Percentiles rank a stretch among this genome's conserved stretches.
Conservation (phyloP, 148 eudicot genomes). For the Rhododendron kiyosumense region DNA sequence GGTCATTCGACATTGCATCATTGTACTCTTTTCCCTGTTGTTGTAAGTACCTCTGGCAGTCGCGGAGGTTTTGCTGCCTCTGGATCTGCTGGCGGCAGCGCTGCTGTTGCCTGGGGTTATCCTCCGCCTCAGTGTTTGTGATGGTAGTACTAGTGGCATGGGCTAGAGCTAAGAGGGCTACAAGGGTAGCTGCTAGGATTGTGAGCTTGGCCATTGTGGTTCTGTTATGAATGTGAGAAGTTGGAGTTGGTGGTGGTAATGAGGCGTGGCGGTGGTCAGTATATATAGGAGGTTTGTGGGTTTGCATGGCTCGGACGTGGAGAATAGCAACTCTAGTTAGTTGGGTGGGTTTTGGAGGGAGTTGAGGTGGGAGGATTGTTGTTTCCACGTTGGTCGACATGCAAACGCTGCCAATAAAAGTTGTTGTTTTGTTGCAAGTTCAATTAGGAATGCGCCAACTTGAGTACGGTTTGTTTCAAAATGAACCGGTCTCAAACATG, state of each 20-base stretch:
- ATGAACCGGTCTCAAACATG: neutral
- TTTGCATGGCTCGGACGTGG: slow-evolving; percentile 21
- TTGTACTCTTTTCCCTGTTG: neutral
- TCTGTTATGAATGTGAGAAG: neutral
- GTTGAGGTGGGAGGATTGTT: neutral
- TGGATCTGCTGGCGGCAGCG: slow-evolving; percentile 27
- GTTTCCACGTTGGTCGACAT: slow-evolving; percentile 1
- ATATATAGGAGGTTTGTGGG: slow-evolving; percentile 12
- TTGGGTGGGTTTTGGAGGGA: neutral
- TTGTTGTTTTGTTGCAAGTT: neutral
- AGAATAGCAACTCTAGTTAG: neutral
- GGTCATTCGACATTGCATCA: neutral
- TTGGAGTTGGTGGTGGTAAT: neutral
- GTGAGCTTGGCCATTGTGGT: slow-evolving; percentile 8
- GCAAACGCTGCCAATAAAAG: neutral
- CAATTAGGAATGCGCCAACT: neutral
- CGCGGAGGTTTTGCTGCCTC: slow-evolving; percentile 17
- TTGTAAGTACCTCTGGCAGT: slow-evolving; percentile 29
- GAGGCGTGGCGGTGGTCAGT: slow-evolving; percentile 6
- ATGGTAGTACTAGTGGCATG: slow-evolving; percentile 13
- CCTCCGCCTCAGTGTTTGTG: slow-evolving; percentile 1
- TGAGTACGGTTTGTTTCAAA: neutral
- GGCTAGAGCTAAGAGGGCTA: slow-evolving; percentile 1
- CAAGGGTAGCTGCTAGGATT: slow-evolving; percentile 3
- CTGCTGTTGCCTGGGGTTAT: neutral